A percentile compares a stretch with the other conserved stretches of the same genome.
Evolutionary conservation across 164 flowering plant species (phyloP).

Genomic region (Tinospora cordifolia): DNA sequence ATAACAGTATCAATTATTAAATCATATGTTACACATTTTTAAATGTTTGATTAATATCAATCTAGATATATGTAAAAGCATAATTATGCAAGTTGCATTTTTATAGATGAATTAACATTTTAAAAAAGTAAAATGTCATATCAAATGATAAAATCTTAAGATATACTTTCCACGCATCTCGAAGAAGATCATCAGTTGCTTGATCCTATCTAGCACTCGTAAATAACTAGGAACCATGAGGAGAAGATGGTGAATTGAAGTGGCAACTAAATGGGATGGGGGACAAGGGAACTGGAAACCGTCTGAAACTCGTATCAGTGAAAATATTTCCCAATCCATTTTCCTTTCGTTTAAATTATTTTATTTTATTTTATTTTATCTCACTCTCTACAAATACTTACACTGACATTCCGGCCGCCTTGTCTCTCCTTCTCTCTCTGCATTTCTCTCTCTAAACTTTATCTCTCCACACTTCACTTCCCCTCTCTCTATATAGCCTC

Average conservation of each 20-base stretch:
- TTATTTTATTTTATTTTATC: background rate
- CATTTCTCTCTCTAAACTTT: too few species aligned
- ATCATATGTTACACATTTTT: too few species aligned
- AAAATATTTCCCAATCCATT: conserved; percentile 2
- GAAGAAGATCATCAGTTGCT: too few species aligned
- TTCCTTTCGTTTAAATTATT: background rate
- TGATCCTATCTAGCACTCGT: background rate
- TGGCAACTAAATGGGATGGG: conserved; percentile 1
- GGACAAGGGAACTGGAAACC: conserved; percentile 11
- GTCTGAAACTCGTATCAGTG: conserved; percentile 13
- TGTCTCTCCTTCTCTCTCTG: conserved; percentile 13
- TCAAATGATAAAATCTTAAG: too few species aligned
- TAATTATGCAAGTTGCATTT: too few species aligned
- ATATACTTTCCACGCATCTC: too few species aligned
- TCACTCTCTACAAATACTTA: background rate
- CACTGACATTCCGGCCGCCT: conserved; percentile 26
- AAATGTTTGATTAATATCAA: too few species aligned
- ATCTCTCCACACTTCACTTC: too few species aligned
- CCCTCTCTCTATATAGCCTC: conserved; percentile 17
- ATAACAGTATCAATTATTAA: too few species aligned
- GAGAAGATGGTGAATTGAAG: background rate
- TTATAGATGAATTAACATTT: too few species aligned
- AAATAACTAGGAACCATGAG: background rate
- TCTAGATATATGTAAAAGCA: too few species aligned
- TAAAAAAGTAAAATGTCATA: too few species aligned